Base-by-base conservation (phyloP, 768 basidiomycete genomes). In the Lactarius vividus region DNA sequence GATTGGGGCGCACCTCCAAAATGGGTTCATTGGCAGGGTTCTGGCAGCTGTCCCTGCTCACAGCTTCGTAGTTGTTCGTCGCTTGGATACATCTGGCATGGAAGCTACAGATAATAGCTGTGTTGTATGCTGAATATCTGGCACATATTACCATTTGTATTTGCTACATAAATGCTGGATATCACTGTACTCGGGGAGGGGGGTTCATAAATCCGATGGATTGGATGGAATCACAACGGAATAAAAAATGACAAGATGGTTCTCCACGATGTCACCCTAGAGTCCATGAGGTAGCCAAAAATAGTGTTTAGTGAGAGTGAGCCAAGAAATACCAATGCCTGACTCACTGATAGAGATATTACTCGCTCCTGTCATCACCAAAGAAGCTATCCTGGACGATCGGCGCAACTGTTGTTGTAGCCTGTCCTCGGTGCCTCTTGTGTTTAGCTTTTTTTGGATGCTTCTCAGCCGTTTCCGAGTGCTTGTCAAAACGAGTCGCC, bases 1-100 rank as follows among this genome's bases (percentile, higher is more conserved):
- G 57, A 73, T 73, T 74, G 85, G 35, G 79, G 1, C 76, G 0
- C 81, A 81, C 63, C 69, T 86, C 5, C 80, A 83, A 63, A 84
- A 83, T 63, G 76, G 5, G 85, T 85, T 59, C 73, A 84, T 78
- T 39, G 3, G 26, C 44, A 44, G 63, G 31, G 11, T 49, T 5
- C 66, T 57, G 26, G 59, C 54, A 13, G 16, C n/a, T n/a, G 31
- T 42, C 8, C 42, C 56, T 63, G 28, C 53, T 61, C 56, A 57
- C 35, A 37, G 6, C n/a, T 23, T 23, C 54, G 40, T 59, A 74
- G 71, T 29, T 71, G 69, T 18, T 71, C 70, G 37, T 66, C 62
- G 3, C 72, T 71, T 52, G 56, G 57, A 64, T 7, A 18, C 20
- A 31, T 65, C 70, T 55, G 72, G 71, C 3, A 57, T 63, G 15